Percentiles rank a stretch among this genome's conserved stretches.
These are phyloP conservation scores for Globisporangium carolinianum DNA, from an alignment of 352 stramenopile species.

Conservation along the genomic window DNA sequence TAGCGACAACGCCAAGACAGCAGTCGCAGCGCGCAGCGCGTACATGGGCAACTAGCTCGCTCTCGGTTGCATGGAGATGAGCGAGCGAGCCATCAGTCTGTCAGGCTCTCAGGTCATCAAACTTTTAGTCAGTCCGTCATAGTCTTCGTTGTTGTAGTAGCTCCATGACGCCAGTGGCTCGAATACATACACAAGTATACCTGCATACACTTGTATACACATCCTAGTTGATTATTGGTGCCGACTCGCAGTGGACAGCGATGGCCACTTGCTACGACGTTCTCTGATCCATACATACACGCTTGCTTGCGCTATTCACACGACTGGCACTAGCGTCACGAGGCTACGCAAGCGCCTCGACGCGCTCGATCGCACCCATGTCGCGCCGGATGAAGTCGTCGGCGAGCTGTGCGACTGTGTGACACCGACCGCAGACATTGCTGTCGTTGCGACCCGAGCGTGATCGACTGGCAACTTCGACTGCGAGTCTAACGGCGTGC, in stretches of 20 bases:
- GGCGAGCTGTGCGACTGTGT: conserved; percentile 20
- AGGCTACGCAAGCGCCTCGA: neutral
- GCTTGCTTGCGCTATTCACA: neutral
- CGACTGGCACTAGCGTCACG: neutral
- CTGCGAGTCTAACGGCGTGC: conserved; percentile 18
- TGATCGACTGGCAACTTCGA: conserved; percentile 13
- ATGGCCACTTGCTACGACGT: too few relatives aligned
- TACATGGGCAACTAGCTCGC: conserved; percentile 20
- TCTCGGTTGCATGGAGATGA: neutral
- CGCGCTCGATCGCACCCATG: conserved; percentile 8
- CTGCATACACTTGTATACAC: too few relatives aligned
- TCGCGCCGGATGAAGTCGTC: conserved; percentile 22
- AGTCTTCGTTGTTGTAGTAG: too few relatives aligned
- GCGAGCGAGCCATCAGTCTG: neutral
- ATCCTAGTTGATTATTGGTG: too few relatives aligned
- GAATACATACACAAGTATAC: too few relatives aligned
- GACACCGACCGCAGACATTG: conserved; percentile 16
- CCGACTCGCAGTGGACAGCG: too few relatives aligned
- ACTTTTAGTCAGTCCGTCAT: neutral
- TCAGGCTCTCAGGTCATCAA: neutral
- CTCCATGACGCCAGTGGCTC: too few relatives aligned
- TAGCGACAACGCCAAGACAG: conserved; percentile 51
- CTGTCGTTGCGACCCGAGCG: conserved; percentile 8
- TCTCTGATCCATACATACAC: neutral
- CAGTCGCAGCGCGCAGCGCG: conserved; percentile 29